Base-by-base conservation (phyloP, 2,329 filamentous ascomycete genomes). In the Juglanconis oblonga region DNA sequence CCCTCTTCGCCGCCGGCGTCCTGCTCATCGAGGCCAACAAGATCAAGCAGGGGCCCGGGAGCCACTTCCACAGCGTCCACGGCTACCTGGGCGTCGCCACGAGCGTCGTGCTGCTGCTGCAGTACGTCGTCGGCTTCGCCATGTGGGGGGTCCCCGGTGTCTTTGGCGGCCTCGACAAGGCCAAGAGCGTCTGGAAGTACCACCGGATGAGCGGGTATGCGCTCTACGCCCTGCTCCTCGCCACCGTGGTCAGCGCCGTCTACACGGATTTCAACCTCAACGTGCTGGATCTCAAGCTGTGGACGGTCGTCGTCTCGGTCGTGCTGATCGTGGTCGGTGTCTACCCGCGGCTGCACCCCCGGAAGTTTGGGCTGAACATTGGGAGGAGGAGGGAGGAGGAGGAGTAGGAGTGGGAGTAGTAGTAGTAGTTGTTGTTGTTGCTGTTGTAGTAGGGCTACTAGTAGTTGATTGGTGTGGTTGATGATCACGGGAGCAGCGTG, bases 171-270 rank as follows among this genome's bases (percentile, higher is more conserved):
- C 86, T 88, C 64, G 87, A 91, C 32, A 87, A 86, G 3, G 94
- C 92, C 24, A 96, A 93, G 81, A 80, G 80, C 31, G 73, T 97
- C 47, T 98, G 94, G 81, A 97, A 96, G 76, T 97, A 93, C 69
- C 95, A 98, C 73, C 86, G 94, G 35, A 76, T 83, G 57, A 82
- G 81, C 29, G 95, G 94, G 2, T 98, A 99, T 71, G 65, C 86
- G 7, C 77, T 93, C 61, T 76, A 94, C 57, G 69, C 88, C 54
- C 68, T 96, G 67, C 80, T 94, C 63, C 75, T 96, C 63, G 86
- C 84, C 9, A 95, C 93, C 0, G 82, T 96, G 44, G 78, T 83
- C 52, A 87, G 88, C 31, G 91, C 93, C 1, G 91, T 87, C 3
- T 81, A 87, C 75, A 97, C 94, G 1, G 80, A 82, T 38, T 97